Base-by-base conservation (phyloP, 2,329 filamentous ascomycete genomes). In the Alternaria hordeiaustralica region DNA sequence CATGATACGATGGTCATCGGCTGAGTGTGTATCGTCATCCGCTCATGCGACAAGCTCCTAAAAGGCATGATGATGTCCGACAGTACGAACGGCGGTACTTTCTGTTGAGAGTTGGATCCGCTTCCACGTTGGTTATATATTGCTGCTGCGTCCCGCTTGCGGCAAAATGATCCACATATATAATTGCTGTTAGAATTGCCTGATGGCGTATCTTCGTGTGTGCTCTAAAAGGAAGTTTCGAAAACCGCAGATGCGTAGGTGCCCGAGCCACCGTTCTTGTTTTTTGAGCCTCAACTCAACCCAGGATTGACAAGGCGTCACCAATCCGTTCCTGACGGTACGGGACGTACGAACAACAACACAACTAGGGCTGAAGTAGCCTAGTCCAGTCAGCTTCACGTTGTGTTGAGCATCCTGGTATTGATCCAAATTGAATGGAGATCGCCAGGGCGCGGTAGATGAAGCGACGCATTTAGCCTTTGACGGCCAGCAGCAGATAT, bases 401-500 rank as follows among this genome's bases (percentile, higher is more conserved):
- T 18, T 20, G 11, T 15, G 18, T 28, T 55, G 11, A 10, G 8
- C 6, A 6, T 44, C 15, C 1, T 9, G 4, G 20, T 12, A 21
- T 41, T 33, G 54, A n/a, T 44, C 61, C 66, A 59, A 25, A 63
- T 55, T 58, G 47, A 62, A 55, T 43, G 61, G 60, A 60, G 55
- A 66, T 70, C 58, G 60, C 43, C 55, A 60, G 63, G 66, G 58
- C 55, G 61, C 36, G 62, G 51, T 64, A 66, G 50, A 71, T 71
- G 65, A 64, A 68, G 33, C 61, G 33, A 55, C 18, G 57, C 41
- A 61, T 74, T 75, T 75, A 76, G 64, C 71, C 73, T 68, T 60
- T 63, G 65, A 65, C 67, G 26, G 57, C 65, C 60, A 64, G 67
- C 61, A 55, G 47, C 44, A 58, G 25, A 68, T 67, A 67, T n/a